Conservation (phyloP, 208 protist species). For the Balamuthia mandrillaris region DNA sequence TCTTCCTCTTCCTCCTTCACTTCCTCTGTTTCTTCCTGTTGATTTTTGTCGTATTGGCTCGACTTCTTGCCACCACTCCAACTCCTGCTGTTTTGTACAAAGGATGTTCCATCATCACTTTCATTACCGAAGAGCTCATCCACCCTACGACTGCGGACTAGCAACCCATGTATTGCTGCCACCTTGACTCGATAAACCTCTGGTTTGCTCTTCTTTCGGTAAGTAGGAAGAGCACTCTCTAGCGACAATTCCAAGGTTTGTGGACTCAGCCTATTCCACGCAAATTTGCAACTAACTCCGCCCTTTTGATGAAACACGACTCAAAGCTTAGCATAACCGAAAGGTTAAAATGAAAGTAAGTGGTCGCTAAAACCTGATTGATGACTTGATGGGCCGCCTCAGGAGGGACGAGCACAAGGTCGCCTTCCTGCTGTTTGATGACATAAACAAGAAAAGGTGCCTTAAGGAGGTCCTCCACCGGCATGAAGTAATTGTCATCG, state of each 20-base stretch:
- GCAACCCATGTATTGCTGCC: background rate
- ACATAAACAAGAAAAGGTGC: background rate
- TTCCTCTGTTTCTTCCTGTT: no score
- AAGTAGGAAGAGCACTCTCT: background rate
- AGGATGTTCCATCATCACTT: background rate
- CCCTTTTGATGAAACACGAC: background rate
- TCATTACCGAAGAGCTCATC: background rate
- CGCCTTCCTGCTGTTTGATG: background rate
- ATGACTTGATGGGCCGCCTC: slow-evolving; percentile 1
- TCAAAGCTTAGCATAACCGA: background rate
- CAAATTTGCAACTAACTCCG: slow-evolving; percentile 21
- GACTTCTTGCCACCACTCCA: background rate
- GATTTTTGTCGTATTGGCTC: no score
- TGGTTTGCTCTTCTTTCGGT: background rate
- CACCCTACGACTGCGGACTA: background rate
- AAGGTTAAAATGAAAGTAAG: background rate
- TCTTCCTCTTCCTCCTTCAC: no score
- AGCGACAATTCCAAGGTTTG: slow-evolving; percentile 1
- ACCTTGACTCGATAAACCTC: background rate
- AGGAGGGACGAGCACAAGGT: slow-evolving; percentile 1
- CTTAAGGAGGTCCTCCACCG: background rate
- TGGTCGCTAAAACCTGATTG: background rate
- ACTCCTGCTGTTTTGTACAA: background rate
- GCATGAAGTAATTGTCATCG: slow-evolving; percentile 5
- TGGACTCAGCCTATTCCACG: background rate